A percentile compares a stretch with the other conserved stretches of the same genome.
Evolutionary conservation across 192 early-diverging fungal genomes (phyloP).

Genomic region (Entomortierella chlamydospora): DNA sequence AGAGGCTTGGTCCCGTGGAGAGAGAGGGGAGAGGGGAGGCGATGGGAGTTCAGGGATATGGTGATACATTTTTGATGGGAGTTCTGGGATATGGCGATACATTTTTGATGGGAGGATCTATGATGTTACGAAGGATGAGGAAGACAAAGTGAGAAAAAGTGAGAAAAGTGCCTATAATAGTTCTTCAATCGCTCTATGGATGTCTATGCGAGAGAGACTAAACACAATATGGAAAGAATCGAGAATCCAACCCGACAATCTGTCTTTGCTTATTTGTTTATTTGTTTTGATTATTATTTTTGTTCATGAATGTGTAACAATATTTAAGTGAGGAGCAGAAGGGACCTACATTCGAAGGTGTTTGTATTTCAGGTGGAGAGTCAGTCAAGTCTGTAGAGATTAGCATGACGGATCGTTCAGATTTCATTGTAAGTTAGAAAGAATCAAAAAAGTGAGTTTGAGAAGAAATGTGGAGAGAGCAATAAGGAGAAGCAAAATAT

Average conservation of each 20-base stretch:
- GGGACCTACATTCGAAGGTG: not conserved
- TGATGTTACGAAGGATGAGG: not conserved
- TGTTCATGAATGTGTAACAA: too few relatives aligned
- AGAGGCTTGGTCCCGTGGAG: conserved; percentile 13
- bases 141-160: not conserved
- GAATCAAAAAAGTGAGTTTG: not conserved
- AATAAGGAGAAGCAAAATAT: not conserved
- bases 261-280: not conserved
- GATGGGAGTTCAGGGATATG: conserved; percentile 9
- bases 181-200: not conserved
- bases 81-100: too few relatives aligned
- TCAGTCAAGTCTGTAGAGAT: not conserved
- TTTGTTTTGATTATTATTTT: not conserved
- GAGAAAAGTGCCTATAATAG: not conserved
- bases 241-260: too few relatives aligned
- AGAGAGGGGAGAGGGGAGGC: conserved; percentile 36
- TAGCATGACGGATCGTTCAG: not conserved
- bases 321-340: too few relatives aligned
- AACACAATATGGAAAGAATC: too few relatives aligned
- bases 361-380: not conserved
- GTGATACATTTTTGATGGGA: not conserved
- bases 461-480: not conserved
- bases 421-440: too few relatives aligned
- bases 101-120: not conserved
- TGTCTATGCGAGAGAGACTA: too few relatives aligned